phyloP scores from a whole-genome alignment of 225 moss, liverwort and hornwort species.

The Physcomitrium patens region DNA sequence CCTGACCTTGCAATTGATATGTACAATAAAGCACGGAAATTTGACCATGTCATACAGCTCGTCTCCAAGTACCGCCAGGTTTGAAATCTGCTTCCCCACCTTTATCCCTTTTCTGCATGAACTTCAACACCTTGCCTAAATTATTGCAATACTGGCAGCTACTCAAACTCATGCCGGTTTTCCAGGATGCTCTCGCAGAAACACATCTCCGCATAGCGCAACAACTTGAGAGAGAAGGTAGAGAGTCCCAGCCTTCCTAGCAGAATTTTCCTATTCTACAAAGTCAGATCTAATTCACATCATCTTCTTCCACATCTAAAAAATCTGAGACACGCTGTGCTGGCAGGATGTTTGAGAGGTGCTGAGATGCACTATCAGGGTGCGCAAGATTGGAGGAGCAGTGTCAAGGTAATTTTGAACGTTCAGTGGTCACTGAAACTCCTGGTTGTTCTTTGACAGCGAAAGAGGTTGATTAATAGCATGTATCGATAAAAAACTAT shows the following conservation, averaged over 20 bases:
- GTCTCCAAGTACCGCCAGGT: constrained; percentile 84
- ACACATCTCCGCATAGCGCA: constrained; percentile 80
- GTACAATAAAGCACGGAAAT: constrained; percentile 87
- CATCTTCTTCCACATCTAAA: neutral
- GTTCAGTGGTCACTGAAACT: neutral
- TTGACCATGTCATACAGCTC: constrained; percentile 81
- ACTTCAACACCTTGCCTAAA: constrained; percentile 10
- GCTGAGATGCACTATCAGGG: constrained; percentile 85
- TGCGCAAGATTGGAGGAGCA: constrained; percentile 87
- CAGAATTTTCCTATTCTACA: neutral
- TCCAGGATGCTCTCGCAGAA: constrained; percentile 76
- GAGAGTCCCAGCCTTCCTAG: neutral
- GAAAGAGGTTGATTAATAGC: neutral
- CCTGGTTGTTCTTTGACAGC: neutral
- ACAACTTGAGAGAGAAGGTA: constrained; percentile 86
- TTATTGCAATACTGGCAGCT: neutral
- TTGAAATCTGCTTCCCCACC: neutral
- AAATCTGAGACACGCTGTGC: constrained; percentile 9
- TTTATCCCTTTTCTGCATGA: neutral
- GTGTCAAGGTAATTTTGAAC: constrained; percentile 62
- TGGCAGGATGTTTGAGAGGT: constrained; percentile 72
- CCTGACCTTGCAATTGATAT: constrained; percentile 90
- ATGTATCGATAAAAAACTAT: neutral
- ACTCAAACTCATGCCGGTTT: constrained; percentile 15
- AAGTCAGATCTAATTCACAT: neutral